Conservation (phyloP, 805 yeast species). For the Yarrowia sp. region DNA sequence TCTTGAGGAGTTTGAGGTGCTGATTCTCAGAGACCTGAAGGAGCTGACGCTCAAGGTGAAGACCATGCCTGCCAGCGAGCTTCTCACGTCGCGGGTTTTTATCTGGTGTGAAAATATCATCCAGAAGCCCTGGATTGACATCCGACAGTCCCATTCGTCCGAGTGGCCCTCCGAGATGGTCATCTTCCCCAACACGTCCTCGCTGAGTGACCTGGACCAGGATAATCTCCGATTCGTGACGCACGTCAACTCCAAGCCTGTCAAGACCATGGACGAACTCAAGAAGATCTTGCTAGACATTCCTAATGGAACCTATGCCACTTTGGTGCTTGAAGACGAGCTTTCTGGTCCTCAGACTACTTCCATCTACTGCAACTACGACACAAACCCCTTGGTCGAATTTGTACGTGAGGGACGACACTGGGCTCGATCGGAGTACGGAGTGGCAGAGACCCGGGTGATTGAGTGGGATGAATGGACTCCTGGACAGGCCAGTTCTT, state of each 20-base stretch:
- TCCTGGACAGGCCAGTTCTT: not conserved
- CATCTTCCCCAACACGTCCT: constrained; percentile 74
- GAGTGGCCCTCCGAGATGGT: constrained; percentile 66
- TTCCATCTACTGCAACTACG: constrained; percentile 81
- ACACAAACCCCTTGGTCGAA: constrained; percentile 68
- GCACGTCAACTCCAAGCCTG: constrained; percentile 77
- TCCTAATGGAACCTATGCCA: constrained; percentile 78
- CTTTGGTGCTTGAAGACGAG: constrained; percentile 76
- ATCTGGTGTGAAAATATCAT: constrained; percentile 81
- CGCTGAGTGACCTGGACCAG: constrained; percentile 80
- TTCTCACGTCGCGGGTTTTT: constrained; percentile 68
- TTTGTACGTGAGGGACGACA: constrained; percentile 50
- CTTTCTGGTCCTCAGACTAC: constrained; percentile 84
- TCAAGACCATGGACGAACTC: constrained; percentile 71
- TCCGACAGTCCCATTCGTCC: constrained; percentile 72
- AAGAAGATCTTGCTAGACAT: constrained; percentile 65
- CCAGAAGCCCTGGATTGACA: constrained; percentile 87
- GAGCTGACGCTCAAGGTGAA: constrained; percentile 66
- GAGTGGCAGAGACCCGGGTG: constrained; percentile 10
- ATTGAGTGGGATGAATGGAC: constrained; percentile 38
- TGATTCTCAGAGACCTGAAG: constrained; percentile 71
- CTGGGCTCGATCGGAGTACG: constrained; percentile 31
- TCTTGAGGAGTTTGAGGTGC: constrained; percentile 57
- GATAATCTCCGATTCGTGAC: constrained; percentile 76
- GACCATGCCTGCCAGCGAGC: constrained; percentile 61